phyloP scores from a whole-genome alignment of 305 asterid species.

The Fraxinus dipetala region DNA sequence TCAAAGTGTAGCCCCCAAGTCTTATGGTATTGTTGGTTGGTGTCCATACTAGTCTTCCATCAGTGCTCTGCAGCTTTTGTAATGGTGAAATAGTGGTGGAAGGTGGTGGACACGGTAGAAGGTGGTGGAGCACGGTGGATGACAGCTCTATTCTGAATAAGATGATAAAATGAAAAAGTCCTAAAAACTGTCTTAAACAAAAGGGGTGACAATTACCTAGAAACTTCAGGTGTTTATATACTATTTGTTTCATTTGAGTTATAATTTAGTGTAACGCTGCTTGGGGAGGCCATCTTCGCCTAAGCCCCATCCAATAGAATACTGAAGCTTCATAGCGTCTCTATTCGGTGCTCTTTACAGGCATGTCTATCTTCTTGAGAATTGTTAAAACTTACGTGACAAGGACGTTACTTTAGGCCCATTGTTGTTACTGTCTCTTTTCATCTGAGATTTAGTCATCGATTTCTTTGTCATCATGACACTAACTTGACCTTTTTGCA shows the following conservation, averaged over 20 bases:
- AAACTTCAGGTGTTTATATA: neutral
- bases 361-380: neutral
- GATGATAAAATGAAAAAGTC: no score
- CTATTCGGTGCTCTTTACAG: neutral
- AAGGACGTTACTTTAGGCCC: no score
- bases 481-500: neutral
- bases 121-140: neutral
- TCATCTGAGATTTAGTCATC: neutral
- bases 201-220: neutral
- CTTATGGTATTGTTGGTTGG: neutral
- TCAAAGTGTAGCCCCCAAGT: neutral
- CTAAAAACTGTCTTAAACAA: neutral
- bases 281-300: neutral
- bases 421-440: neutral
- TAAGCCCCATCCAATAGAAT: neutral
- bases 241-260: neutral
- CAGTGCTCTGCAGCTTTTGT: neutral
- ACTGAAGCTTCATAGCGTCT: neutral
- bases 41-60: neutral
- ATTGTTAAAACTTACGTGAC: no score
- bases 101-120: neutral
- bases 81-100: neutral
- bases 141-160: neutral
- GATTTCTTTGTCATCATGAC: no score
- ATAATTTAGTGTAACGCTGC: neutral